Base-by-base conservation (phyloP, 306 rosid species). In the Acacia melanoxylon region DNA sequence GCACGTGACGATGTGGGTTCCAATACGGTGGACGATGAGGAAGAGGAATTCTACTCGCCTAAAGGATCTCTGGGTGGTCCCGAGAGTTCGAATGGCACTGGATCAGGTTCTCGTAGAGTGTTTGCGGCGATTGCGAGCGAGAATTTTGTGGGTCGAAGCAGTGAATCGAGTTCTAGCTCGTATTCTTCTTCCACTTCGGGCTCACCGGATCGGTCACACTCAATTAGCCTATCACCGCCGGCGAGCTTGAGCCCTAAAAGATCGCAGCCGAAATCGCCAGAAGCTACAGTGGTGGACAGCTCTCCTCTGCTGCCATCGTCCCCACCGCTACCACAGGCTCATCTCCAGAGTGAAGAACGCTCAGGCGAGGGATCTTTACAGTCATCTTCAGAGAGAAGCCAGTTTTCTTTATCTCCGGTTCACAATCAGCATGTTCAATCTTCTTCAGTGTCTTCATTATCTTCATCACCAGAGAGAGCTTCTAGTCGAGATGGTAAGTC, bases 11-110 rank as follows among this genome's bases (percentile, higher is more conserved):
- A 81, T 0, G 68, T 25, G 29, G 83, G 76, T 13, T 80, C 70
- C 3, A 46, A n/a, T 5, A 73, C 80, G 6, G 87, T 62, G 22
- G 97, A 91, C 2, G 98, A 94, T 11, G 98, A 81, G 31, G 92
- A 87, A 17, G 97, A 91, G 58, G 91, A 87, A 85, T 94, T 92
- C 76, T 94, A 89, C 88, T 94, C 98, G 31, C 98, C 98, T 6
- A 91, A 88, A 87, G 97, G 97, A 1, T 94, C 98, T 22, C 74
- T 85, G 44, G 91, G 89, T 16, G 89, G 86, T 5, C 52, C 40
- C 1, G 84, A 86, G 78, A 82, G 84, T 77, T 83, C 86, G 37
- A 84, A 35, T 8, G 84, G 82, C 5, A 90, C 86, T n/a, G 97
- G 88, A 72, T 90, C 94, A 44, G 86, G 82, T 58, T 94, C 98